Conservation (phyloP, 2,329 filamentous ascomycete genomes). For the Ascochyta viciae-villosae region DNA sequence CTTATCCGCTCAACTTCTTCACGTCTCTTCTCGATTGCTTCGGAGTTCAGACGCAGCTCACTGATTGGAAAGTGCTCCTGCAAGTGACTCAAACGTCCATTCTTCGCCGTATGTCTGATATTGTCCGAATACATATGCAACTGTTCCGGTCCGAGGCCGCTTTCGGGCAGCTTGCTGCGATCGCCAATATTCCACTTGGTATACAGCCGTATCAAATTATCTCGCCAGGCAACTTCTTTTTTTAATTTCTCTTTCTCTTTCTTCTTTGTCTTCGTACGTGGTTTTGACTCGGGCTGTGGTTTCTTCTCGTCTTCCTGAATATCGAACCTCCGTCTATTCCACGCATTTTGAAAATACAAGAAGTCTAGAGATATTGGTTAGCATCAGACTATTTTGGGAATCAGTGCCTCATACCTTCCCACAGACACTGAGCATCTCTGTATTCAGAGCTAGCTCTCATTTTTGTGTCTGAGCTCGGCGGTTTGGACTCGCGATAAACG, state of each 20-base stretch:
- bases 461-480: too few relatives aligned
- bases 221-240: background rate
- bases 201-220: background rate
- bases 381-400: too few relatives aligned
- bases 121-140: slow-evolving; percentile 4
- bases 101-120: background rate
- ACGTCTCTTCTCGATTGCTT: background rate
- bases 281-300: too few relatives aligned
- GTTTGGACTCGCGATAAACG: too few relatives aligned
- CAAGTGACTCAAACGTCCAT: background rate
- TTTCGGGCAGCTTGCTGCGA: background rate
- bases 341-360: slow-evolving; percentile 1
- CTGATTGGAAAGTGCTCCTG: background rate
- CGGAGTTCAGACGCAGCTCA: background rate
- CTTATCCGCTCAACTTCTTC: too few relatives aligned
- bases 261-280: too few relatives aligned
- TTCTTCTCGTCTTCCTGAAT: background rate
- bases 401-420: background rate
- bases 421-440: background rate
- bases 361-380: background rate
- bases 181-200: background rate
- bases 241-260: too few relatives aligned
- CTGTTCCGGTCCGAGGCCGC: background rate
- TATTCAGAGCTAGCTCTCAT: too few relatives aligned
- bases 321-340: background rate